phyloP scores from a whole-genome alignment of 1,139 yeast species.

The Suhomyces taliae region DNA sequence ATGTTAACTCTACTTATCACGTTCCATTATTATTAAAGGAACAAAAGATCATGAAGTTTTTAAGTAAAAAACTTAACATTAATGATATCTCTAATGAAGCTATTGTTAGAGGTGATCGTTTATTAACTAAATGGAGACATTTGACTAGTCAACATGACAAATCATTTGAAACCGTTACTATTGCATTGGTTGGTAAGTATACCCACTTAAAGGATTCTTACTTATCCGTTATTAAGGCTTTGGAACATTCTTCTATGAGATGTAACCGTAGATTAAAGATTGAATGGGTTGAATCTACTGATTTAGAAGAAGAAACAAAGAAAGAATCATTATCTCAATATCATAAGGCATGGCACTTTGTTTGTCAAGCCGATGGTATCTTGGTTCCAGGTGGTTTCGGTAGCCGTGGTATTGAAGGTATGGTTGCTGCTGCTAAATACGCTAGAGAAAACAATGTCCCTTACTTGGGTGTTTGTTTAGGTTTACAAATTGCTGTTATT shows the following conservation, averaged over 20 bases:
- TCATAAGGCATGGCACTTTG: slow-evolving; percentile 94
- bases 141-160: slow-evolving; percentile 78
- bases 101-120: slow-evolving; percentile 59
- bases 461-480: slow-evolving; percentile 94
- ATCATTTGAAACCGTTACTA: slow-evolving; percentile 82
- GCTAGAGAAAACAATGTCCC: slow-evolving; percentile 95
- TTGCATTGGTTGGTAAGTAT: slow-evolving; percentile 96
- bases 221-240: slow-evolving; percentile 89
- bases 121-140: slow-evolving; percentile 76
- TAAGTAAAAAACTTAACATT: slow-evolving; percentile 67
- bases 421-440: slow-evolving; percentile 96
- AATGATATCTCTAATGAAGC: slow-evolving; percentile 56
- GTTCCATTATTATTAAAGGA: slow-evolving; percentile 89
- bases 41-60: slow-evolving; percentile 78
- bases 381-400: slow-evolving; percentile 99
- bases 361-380: slow-evolving; percentile 95
- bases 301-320: slow-evolving; percentile 75
- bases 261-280: slow-evolving; percentile 81
- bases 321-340: slow-evolving; percentile 67
- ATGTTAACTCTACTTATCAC: slow-evolving; percentile 95
- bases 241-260: slow-evolving; percentile 93
- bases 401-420: slow-evolving; percentile 95
- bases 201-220: slow-evolving; percentile 94
- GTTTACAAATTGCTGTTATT: slow-evolving; percentile 95
- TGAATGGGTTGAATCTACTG: slow-evolving; percentile 94